Percentiles rank a stretch among this genome's conserved stretches.
These are phyloP conservation scores for Magnolia kwangsiensis DNA, from an alignment of 164 flowering plant genomes.

Conservation along the genomic window DNA sequence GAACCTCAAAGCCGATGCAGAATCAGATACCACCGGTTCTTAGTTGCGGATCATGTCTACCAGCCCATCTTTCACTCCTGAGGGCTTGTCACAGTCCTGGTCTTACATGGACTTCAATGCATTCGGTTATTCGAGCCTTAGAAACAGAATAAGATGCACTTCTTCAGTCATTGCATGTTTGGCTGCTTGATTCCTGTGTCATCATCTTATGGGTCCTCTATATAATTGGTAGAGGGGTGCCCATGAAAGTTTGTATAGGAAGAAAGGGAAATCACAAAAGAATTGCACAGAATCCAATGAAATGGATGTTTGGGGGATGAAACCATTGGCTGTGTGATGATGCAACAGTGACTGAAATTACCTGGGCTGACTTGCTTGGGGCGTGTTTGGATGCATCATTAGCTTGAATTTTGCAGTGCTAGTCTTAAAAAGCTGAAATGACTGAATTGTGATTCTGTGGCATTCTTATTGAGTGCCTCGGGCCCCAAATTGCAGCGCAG, in stretches of 20 bases:
- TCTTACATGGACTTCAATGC: slow-evolving; percentile 7
- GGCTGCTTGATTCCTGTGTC: not conserved
- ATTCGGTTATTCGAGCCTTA: slow-evolving; percentile 6
- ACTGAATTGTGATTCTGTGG: no score
- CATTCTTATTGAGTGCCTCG: no score
- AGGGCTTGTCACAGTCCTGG: not conserved
- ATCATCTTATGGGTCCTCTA: not conserved
- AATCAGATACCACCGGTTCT: slow-evolving; percentile 10
- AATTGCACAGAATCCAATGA: not conserved
- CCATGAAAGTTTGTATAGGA: slow-evolving; percentile 7
- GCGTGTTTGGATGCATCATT: no score
- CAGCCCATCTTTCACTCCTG: not conserved
- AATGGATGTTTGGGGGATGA: slow-evolving; percentile 1
- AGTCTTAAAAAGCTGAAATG: no score
- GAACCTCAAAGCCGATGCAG: slow-evolving; percentile 3
- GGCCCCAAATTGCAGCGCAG: no score
- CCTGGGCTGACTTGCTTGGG: no score
- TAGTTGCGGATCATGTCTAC: not conserved
- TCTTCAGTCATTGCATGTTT: not conserved
- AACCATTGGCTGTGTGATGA: no score
- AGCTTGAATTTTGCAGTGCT: no score
- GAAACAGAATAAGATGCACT: slow-evolving; percentile 8
- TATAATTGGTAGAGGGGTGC: not conserved
- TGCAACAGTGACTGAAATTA: no score
- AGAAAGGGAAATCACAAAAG: not conserved